phyloP scores from a whole-genome alignment of 352 stramenopile species.

The Phytophthora pseudosyringae region DNA sequence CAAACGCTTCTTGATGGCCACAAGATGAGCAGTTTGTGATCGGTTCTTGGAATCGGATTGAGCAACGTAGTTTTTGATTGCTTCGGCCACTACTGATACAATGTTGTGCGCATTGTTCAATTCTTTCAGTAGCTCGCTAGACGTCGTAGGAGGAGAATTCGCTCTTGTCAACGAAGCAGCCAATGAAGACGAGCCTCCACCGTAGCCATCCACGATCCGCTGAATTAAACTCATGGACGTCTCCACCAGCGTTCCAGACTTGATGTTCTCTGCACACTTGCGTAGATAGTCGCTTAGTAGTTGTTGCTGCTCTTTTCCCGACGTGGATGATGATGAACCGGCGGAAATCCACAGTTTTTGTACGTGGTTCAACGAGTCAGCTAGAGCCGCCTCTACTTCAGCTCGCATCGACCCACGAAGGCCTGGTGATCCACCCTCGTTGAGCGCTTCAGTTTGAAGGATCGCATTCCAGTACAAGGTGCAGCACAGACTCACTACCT shows the following conservation, averaged over 20 bases:
- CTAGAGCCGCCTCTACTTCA: slow-evolving; percentile 65
- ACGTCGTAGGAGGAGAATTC: slow-evolving; percentile 42
- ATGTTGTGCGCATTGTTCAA: slow-evolving; percentile 70
- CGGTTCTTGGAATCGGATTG: slow-evolving; percentile 18
- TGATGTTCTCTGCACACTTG: slow-evolving; percentile 80
- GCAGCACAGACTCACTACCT: slow-evolving; percentile 73
- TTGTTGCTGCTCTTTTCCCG: slow-evolving; percentile 78
- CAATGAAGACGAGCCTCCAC: slow-evolving; percentile 39
- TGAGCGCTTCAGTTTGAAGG: slow-evolving; percentile 40
- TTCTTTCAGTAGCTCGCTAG: slow-evolving; percentile 69
- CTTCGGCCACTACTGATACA: slow-evolving; percentile 60
- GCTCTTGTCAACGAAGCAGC: slow-evolving; percentile 45
- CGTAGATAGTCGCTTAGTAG: slow-evolving; percentile 72
- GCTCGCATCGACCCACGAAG: slow-evolving; percentile 47
- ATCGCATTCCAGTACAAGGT: slow-evolving; percentile 85
- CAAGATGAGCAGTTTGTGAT: slow-evolving; percentile 18
- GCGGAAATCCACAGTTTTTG: slow-evolving; percentile 67
- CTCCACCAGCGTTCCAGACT: slow-evolving; percentile 56
- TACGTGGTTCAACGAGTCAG: slow-evolving; percentile 75
- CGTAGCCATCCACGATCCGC: slow-evolving; percentile 63
- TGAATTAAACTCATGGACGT: slow-evolving; percentile 84
- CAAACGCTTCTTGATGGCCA: slow-evolving; percentile 53
- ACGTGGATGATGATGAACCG: slow-evolving; percentile 49
- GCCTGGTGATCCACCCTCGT: slow-evolving; percentile 13
- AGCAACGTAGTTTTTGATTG: slow-evolving; percentile 57